Base-by-base conservation (phyloP, 306 rosid species). In the Malus orientalis region DNA sequence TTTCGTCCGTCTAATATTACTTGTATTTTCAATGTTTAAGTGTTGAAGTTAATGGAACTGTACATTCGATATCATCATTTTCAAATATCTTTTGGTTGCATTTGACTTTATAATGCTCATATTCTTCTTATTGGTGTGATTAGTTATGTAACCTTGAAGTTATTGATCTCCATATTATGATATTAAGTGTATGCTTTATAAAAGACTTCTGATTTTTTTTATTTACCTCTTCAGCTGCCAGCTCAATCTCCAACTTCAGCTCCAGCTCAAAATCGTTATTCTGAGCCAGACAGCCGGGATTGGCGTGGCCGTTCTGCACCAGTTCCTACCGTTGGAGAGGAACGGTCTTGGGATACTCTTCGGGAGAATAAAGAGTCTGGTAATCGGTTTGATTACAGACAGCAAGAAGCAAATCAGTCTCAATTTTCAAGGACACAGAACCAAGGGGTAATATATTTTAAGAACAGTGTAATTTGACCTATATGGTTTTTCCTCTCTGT, bases 261-360 rank as follows among this genome's bases (percentile, higher is more conserved):
- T 65, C 97, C 78, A 76, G 57, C 83, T 74, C 96, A 90, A 73
- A 77, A 61, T 77, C 93, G 96, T 72, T 96, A 91, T 73, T 53
- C 91, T 70, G 99, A 96, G 86, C 94, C 94, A 27, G 99, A 93
- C 76, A 86, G 70, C 73, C 96, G 98, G 42, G 97, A 93, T 78
- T 96, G 99, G 99, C 99, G 93, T 85, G 93, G 89, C 54, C 93
- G 98, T 7, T 80, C 97, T 79, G 91, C 89, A 10, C 92, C 80
- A 58, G 79, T 74, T 84, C 81, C 91, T 67, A 58, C 89, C 42
- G 59, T 89, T 76, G 85, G 88, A 57, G 98, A 93, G 61, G 96
- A 91, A 54, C 89, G 87, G 81, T 87, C 96, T 64, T 86, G 93
- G 96, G 97, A 88, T 30, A 73, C 84, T 40, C 83, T 71, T 55